Percentiles rank a stretch among this genome's conserved stretches.
Conservation (phyloP, 2,329 filamentous ascomycete species). For the Diplocarpon rosae region DNA sequence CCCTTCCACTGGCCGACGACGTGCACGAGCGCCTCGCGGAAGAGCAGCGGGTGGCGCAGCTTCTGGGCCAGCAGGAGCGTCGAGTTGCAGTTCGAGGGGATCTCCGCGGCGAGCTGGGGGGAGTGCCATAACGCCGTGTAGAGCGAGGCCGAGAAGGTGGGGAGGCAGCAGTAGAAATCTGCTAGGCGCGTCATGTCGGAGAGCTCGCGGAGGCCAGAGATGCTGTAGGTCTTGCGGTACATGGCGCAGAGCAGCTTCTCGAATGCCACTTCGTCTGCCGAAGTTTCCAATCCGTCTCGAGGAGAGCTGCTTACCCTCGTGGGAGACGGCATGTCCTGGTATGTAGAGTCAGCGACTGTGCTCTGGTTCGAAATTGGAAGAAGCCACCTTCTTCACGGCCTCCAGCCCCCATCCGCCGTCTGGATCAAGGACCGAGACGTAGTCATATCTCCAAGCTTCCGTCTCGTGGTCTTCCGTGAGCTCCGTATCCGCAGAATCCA, state of each 20-base stretch:
- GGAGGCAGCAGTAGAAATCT: constrained; percentile 10
- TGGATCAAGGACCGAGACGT: constrained; percentile 9
- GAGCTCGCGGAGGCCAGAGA: not conserved
- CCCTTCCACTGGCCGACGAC: constrained; percentile 7
- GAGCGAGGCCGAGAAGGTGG: constrained; percentile 4
- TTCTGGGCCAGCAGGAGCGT: constrained; percentile 6
- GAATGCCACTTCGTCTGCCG: constrained; percentile 4
- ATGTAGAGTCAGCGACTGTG: not conserved
- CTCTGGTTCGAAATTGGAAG: not conserved
- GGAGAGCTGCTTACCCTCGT: not conserved
- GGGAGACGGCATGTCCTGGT: constrained; percentile 1
- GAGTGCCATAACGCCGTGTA: constrained; percentile 4
- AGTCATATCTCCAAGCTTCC: constrained; percentile 8
- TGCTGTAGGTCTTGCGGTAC: constrained; percentile 7
- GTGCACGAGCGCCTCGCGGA: constrained; percentile 10
- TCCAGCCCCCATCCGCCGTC: constrained; percentile 12
- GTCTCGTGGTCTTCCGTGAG: not conserved
- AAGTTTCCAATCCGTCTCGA: not conserved
- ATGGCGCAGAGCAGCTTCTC: constrained; percentile 9
- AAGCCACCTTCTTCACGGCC: not conserved
- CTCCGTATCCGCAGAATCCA: constrained; percentile 1
- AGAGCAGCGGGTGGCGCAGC: constrained; percentile 8
- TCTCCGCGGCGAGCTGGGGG: not conserved
- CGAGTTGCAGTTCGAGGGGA: constrained; percentile 2
- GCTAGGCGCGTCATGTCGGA: constrained; percentile 4